A percentile compares a stretch with the other conserved stretches of the same genome.
phyloP scores from a whole-genome alignment of 345 rosid genomes.

The Rhodamnia rubescens region DNA sequence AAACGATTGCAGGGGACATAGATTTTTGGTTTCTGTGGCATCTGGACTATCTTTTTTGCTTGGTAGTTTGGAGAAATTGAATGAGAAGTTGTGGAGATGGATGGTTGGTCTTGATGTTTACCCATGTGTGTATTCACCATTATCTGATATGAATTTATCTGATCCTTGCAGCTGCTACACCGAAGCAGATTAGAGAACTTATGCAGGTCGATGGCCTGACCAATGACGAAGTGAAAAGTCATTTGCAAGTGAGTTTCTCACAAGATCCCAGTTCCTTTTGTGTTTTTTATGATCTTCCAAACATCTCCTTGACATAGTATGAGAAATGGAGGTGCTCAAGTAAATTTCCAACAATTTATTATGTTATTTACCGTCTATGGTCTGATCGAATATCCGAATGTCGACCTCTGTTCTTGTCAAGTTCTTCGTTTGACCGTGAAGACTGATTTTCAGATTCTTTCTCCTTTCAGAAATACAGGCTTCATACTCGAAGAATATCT shows the following conservation, averaged over 20 bases:
- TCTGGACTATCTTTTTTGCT: background rate
- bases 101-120: background rate
- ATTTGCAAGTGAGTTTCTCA: constrained; percentile 60
- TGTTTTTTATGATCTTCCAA: background rate
- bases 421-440: background rate
- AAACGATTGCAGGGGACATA: background rate
- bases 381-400: background rate
- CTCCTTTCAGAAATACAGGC: constrained; percentile 69
- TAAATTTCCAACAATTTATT: background rate
- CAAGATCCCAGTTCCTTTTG: background rate
- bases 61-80: background rate
- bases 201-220: constrained; percentile 97
- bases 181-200: constrained; percentile 92
- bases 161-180: constrained; percentile 67
- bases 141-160: background rate
- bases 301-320: background rate
- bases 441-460: constrained; percentile 1
- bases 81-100: background rate
- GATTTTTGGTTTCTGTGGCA: background rate
- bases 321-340: background rate
- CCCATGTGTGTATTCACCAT: background rate
- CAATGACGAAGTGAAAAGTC: constrained; percentile 98
- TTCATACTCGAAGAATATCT: constrained; percentile 51
- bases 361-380: background rate
- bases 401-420: background rate